A percentile compares a stretch with the other conserved stretches of the same genome.
Evolutionary conservation across 2,329 filamentous ascomycete genomes (phyloP).

Genomic region (Coleophoma cylindrospora): DNA sequence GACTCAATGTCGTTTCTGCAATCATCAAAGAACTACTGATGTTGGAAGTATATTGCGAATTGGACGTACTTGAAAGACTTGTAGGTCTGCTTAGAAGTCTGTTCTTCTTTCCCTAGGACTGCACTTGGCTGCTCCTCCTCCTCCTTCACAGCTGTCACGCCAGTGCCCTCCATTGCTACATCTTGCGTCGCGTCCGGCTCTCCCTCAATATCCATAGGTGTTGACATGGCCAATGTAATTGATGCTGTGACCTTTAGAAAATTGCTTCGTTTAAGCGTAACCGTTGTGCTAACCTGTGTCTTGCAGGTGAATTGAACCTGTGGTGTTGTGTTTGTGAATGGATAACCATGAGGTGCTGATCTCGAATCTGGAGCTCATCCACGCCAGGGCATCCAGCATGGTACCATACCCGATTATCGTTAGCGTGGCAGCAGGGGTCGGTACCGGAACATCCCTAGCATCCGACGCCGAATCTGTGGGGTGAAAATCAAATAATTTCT

Average conservation of each 20-base stretch:
- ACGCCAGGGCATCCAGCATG: too few species aligned
- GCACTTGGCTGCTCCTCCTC: slow-evolving; percentile 5
- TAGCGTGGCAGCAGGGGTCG: too few species aligned
- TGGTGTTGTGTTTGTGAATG: too few species aligned
- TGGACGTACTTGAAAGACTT: slow-evolving; percentile 31
- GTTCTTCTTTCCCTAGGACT: slow-evolving; percentile 19
- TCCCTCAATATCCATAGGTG: background rate
- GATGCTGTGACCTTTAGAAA: too few species aligned
- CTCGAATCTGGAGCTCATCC: too few species aligned
- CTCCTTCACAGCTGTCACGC: slow-evolving; percentile 9
- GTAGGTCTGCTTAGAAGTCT: slow-evolving; percentile 18
- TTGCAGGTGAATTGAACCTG: too few species aligned
- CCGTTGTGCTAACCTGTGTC: too few species aligned
- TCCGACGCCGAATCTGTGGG: background rate
- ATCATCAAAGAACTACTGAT: background rate
- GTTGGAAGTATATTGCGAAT: slow-evolving; percentile 19
- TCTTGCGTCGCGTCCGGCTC: background rate
- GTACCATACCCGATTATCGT: too few species aligned
- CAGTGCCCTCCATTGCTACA: background rate
- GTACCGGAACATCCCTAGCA: too few species aligned
- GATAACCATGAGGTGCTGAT: too few species aligned
- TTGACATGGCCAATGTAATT: background rate
- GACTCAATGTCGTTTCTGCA: slow-evolving; percentile 14
- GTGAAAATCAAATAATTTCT: slow-evolving; percentile 1
- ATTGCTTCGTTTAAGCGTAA: too few species aligned